phyloP scores from a whole-genome alignment of 345 rosid genomes.

The Ceriops tagal region DNA sequence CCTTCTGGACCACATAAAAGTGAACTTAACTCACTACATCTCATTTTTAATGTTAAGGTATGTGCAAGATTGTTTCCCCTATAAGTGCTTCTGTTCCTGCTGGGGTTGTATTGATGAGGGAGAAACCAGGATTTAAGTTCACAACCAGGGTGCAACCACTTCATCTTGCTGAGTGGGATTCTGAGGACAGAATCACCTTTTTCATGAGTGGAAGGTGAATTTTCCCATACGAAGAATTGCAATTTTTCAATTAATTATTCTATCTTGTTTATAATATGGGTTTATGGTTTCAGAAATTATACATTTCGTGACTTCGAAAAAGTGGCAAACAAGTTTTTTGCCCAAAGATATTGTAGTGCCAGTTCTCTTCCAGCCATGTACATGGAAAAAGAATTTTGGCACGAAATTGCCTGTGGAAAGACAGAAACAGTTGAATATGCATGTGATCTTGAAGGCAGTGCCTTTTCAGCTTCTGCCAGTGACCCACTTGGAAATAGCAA shows the following conservation, averaged over 20 bases:
- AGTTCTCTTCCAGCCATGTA: constrained; percentile 83
- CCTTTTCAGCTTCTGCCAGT: constrained; percentile 82
- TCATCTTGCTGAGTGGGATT: constrained; percentile 96
- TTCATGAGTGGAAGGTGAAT: constrained; percentile 97
- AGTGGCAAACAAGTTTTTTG: constrained; percentile 95
- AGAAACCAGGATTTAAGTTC: constrained; percentile 88
- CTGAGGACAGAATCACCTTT: constrained; percentile 86
- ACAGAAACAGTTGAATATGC: constrained; percentile 99
- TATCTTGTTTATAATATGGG: constrained; percentile 28
- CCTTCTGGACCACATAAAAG: background rate
- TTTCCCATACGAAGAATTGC: constrained; percentile 15
- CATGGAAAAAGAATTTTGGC: constrained; percentile 99
- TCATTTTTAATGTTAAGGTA: constrained; percentile 42
- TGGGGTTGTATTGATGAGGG: constrained; percentile 84
- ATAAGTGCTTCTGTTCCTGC: constrained; percentile 87
- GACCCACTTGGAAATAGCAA: constrained; percentile 98
- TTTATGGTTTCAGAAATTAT: constrained; percentile 66
- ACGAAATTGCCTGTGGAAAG: constrained; percentile 93
- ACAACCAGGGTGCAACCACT: constrained; percentile 98
- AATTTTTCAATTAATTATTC: constrained; percentile 13
- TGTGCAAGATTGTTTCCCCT: constrained; percentile 93
- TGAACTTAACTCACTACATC: background rate
- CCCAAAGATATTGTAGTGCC: constrained; percentile 87
- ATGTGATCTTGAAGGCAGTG: constrained; percentile 99
- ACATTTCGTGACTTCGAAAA: constrained; percentile 95